phyloP scores from a whole-genome alignment of 2,329 filamentous ascomycete species.

The Stagonosporopsis vannaccii region DNA sequence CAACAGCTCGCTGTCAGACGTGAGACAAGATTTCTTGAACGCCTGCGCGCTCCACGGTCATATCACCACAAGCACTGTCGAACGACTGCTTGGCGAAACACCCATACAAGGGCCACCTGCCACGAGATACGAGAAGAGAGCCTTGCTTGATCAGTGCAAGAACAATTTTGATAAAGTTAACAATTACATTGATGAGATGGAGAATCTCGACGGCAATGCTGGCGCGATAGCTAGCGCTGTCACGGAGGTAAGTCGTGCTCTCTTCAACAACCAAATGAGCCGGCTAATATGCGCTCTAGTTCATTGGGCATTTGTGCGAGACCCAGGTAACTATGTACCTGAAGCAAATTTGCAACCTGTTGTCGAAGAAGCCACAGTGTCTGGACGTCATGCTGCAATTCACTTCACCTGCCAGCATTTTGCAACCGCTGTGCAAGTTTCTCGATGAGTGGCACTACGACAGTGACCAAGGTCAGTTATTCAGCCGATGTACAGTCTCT shows the following conservation, averaged over 20 bases:
- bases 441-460: constrained; percentile 83
- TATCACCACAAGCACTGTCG: constrained; percentile 79
- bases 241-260: constrained; percentile 45
- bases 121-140: constrained; percentile 78
- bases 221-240: constrained; percentile 80
- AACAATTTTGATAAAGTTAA: constrained; percentile 78
- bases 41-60: constrained; percentile 87
- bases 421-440: constrained; percentile 76
- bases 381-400: constrained; percentile 81
- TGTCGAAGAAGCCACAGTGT: constrained; percentile 75
- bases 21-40: constrained; percentile 84
- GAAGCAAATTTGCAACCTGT: constrained; percentile 73
- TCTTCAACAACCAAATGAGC: not conserved
- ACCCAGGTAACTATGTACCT: constrained; percentile 82
- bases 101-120: constrained; percentile 80
- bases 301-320: constrained; percentile 72
- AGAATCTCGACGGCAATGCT: constrained; percentile 90
- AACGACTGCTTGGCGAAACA: constrained; percentile 81
- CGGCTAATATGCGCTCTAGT: constrained; percentile 52
- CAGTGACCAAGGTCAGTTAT: constrained; percentile 69
- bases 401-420: constrained; percentile 71
- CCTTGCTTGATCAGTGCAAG: constrained; percentile 78
- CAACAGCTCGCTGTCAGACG: constrained; percentile 68
- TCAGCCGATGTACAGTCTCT: not conserved
- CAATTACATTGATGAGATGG: constrained; percentile 79